phyloP scores from a whole-genome alignment of 306 rosid species.

The Ceratonia siliqua region DNA sequence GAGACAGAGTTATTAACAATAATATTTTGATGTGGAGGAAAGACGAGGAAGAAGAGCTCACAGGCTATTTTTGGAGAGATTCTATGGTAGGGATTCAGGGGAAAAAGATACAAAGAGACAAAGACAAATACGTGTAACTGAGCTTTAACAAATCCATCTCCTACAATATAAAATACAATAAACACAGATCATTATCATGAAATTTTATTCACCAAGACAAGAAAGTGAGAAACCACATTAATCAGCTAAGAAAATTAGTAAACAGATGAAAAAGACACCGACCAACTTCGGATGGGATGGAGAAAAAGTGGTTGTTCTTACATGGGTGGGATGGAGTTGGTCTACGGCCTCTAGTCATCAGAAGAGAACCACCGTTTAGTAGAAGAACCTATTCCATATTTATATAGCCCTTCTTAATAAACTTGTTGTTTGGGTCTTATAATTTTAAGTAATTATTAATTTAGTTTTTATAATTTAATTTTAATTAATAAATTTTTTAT shows the following conservation, averaged over 20 bases:
- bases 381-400: conserved; percentile 17
- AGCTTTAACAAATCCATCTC: background rate
- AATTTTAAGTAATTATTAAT: too few relatives aligned
- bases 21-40: conserved; percentile 29
- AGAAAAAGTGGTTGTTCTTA: background rate
- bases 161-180: background rate
- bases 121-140: conserved; percentile 12
- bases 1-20: background rate
- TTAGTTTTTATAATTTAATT: too few relatives aligned
- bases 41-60: background rate
- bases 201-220: background rate
- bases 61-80: conserved; percentile 39
- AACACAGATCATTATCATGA: background rate
- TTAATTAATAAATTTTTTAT: too few relatives aligned
- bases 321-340: background rate
- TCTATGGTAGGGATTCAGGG: conserved; percentile 43
- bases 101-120: conserved; percentile 29
- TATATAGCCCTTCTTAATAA: background rate
- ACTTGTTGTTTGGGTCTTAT: too few relatives aligned
- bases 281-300: background rate
- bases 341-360: conserved; percentile 33
- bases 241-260: background rate
- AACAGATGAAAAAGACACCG: background rate
- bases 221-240: background rate
- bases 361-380: background rate